Evolutionary conservation across 805 yeast genomes (phyloP), one percentile per base, ranked within the genome.

Genomic region (Ogataea polymorpha): DNA sequence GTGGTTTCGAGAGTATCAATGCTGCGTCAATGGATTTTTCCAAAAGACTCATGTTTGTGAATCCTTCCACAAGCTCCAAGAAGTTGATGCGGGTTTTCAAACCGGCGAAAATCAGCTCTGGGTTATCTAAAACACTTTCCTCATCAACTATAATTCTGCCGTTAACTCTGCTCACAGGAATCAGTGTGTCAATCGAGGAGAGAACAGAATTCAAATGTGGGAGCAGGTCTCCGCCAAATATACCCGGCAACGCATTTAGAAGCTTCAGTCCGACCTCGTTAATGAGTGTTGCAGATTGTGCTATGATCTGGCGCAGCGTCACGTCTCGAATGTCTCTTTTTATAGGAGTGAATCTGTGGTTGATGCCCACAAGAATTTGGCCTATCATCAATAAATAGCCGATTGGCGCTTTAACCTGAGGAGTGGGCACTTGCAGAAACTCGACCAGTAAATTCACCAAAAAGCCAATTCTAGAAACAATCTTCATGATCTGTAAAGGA

Each of bases 21-120:
- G 86, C 70, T 14, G 77, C 69, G 33, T 82, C 88, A 29, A 83
- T 68, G 38, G 82, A 63, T 49, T 82, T 75, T 35, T 74, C 67
- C 39, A 84, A 56, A 29, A 70, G 58, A 30, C 80, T 71, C 37
- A 74, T 60, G 48, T 83, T 88, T 23, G 65, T 62, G 55, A 52
- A 57, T 32, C 53, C 41, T 30, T 50, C 55, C 21, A 51, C 44
- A 38, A 60, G 44, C 4, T 47, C 45, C 33, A 55, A 51, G 39
- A 45, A 62, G 4, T 39, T 50, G 5, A 61, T 41, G 2, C 61
- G 55, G 16, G 60, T 58, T 26, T 27, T 53, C 42, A 59, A 62
- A 47, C 58, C 66, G 42, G 50, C 41, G 12, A 65, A 46, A 6
- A 69, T 47, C 53, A 63, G 32, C 10, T 57, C 61, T 27, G 50